Evolutionary conservation across 177 flowering plant genomes (phyloP), one percentile per base, ranked within the genome.

Genomic region (Viscum album): DNA sequence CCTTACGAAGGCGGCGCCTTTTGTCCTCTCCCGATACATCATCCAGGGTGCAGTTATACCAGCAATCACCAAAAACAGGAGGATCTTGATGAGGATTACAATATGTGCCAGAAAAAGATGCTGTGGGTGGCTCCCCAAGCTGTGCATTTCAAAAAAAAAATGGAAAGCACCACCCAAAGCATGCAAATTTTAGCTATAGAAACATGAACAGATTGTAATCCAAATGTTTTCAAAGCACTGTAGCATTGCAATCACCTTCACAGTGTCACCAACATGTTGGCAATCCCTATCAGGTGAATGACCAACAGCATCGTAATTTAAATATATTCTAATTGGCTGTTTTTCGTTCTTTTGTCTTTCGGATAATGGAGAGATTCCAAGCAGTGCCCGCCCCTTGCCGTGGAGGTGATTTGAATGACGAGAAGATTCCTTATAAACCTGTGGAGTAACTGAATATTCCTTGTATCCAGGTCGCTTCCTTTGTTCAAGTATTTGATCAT

Each of bases 251-350:
- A 68, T 74, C 88, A 86, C 99, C 96, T 95, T 95, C 45, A 95
- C 98, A 73, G 85, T 82, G 64, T 87, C 92, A 15, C 98, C 95
- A 77, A 87, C 89, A 68, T 74, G 81, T 65, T 79, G 83, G 72
- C 99, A 95, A 76, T 95, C 99, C 80, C 99, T 81, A 73, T 95
- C 99, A 50, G 85, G 81, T 8, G 99, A 92, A 72, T 88, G 99
- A 34, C 99, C 98, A 72, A 95, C 99, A 66, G 98, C 97, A 85
- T 92, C 98, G 82, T 92, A 95, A 79, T 95, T 95, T 56, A 95
- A 75, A 80, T 81, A 95, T 73, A 95, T 95, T 77, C 99, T 90
- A 54, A 95, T 92, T 34, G 98, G 96, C 71, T 80, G 81, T 74
- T 83, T 87, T 32, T 66, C 84, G 75, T 82, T 85, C 58, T 74